Conservation (phyloP, 108 stramenopile species). For the Parietichytrium sp. region DNA sequence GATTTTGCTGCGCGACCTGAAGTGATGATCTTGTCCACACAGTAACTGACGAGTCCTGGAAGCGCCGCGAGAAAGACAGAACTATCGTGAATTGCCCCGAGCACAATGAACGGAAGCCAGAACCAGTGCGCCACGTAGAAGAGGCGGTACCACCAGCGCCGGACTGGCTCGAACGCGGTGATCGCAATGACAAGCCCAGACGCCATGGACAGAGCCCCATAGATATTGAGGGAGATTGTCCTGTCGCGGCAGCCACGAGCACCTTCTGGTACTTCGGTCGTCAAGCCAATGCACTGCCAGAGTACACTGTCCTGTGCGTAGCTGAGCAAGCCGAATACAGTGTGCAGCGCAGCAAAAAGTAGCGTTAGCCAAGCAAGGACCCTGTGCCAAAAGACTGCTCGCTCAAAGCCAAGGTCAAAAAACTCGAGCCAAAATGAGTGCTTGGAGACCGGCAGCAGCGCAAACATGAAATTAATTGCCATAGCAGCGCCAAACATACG, state of each 20-base stretch:
- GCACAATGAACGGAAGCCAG: background rate
- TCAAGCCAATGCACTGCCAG: conserved; percentile 31
- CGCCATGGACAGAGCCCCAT: background rate
- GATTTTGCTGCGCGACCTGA: background rate
- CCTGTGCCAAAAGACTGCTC: background rate
- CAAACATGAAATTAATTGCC: background rate
- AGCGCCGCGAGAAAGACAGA: background rate
- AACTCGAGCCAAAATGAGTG: conserved; percentile 35
- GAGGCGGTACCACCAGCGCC: background rate
- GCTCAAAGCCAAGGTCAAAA: conserved; percentile 20
- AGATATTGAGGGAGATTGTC: background rate
- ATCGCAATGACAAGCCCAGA: background rate
- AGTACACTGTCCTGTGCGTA: background rate
- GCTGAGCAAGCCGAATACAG: background rate
- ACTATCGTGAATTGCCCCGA: background rate
- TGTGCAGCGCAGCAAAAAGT: background rate
- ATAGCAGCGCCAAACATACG: conserved; percentile 13
- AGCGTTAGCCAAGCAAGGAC: background rate
- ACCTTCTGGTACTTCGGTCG: background rate
- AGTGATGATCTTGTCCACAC: background rate
- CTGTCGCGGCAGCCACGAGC: background rate
- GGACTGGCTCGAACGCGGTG: background rate
- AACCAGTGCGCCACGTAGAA: conserved; percentile 13
- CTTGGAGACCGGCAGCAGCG: conserved; percentile 25
- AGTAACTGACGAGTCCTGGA: background rate